phyloP scores from a whole-genome alignment of 495 filamentous ascomycete genomes.

The Oidiodendron maius region DNA sequence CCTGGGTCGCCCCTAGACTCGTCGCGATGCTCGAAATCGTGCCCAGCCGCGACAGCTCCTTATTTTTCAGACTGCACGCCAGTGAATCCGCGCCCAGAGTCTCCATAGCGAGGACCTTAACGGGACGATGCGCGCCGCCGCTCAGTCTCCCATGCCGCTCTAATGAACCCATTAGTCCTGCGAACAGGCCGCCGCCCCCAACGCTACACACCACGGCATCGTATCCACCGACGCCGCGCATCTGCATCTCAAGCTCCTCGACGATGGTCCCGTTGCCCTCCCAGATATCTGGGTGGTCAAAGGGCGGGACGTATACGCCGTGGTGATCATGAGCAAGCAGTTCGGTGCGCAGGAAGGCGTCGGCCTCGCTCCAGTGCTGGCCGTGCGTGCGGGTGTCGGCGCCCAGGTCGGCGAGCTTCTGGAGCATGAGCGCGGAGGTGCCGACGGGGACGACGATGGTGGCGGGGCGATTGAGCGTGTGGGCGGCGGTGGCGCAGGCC shows the following conservation, averaged over 20 bases:
- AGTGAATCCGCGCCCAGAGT: conserved; percentile 76
- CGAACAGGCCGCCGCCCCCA: conserved; percentile 83
- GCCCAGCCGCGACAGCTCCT: conserved; percentile 57
- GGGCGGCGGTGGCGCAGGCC: conserved; percentile 77
- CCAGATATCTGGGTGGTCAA: conserved; percentile 85
- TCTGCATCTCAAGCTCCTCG: conserved; percentile 62
- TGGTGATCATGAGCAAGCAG: conserved; percentile 45
- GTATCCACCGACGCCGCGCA: conserved; percentile 32
- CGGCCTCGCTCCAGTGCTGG: conserved; percentile 69
- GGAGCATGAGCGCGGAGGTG: conserved; percentile 65
- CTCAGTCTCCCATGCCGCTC: conserved; percentile 36
- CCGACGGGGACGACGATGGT: conserved; percentile 76
- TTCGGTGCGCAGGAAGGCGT: conserved; percentile 58
- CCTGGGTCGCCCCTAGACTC: conserved; percentile 67
- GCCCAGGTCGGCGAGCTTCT: conserved; percentile 48
- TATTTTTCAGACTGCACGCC: conserved; percentile 49
- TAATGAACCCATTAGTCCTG: conserved; percentile 71
- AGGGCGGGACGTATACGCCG: conserved; percentile 85
- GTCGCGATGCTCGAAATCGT: conserved; percentile 79
- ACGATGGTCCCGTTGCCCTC: conserved; percentile 67
- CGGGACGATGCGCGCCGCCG: conserved; percentile 9
- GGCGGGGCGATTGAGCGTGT: conserved; percentile 57
- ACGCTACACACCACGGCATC: conserved; percentile 69
- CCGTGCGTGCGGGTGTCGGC: conserved; percentile 62
- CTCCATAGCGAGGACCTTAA: conserved; percentile 68